Conservation (phyloP, 2,329 filamentous ascomycete genomes). For the Harringtonia aguacate region DNA sequence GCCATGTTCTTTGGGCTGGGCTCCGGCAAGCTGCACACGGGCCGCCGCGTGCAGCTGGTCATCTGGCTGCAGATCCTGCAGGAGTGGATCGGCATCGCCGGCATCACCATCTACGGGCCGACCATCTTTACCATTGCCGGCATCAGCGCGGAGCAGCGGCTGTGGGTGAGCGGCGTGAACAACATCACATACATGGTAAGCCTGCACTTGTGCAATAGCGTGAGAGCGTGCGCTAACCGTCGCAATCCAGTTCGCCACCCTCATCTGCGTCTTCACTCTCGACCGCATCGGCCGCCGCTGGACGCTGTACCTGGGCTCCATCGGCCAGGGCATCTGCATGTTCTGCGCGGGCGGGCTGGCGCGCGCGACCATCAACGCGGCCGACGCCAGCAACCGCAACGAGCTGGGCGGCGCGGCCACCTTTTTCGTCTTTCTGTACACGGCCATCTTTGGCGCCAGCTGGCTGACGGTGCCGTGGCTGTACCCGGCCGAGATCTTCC, state of each 20-base stretch:
- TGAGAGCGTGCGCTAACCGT: too few species aligned
- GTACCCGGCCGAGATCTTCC: conserved; percentile 65
- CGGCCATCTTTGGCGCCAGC: conserved; percentile 52
- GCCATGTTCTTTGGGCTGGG: conserved; percentile 58
- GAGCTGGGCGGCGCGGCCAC: conserved; percentile 54
- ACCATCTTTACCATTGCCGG: conserved; percentile 58
- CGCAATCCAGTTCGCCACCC: conserved; percentile 4
- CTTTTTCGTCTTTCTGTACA: conserved; percentile 62
- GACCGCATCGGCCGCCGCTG: conserved; percentile 49
- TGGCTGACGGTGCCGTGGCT: conserved; percentile 51
- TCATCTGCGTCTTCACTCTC: conserved; percentile 14
- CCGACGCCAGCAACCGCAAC: conserved; percentile 31
- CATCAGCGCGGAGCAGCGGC: conserved; percentile 46
- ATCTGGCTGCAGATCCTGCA: conserved; percentile 64
- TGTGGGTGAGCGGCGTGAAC: conserved; percentile 41
- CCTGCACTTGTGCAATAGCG: too few species aligned
- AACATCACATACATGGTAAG: conserved; percentile 21
- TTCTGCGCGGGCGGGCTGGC: conserved; percentile 56
- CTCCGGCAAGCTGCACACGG: conserved; percentile 55
- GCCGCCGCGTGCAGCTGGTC: conserved; percentile 56
- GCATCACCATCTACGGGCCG: conserved; percentile 50
- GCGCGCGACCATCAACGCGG: conserved; percentile 23
- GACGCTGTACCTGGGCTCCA: conserved; percentile 59
- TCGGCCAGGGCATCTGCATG: conserved; percentile 55
- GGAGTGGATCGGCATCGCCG: conserved; percentile 60